Conservation (phyloP, 1,284 basidiomycete genomes). For the Sporisorium reilianum region DNA sequence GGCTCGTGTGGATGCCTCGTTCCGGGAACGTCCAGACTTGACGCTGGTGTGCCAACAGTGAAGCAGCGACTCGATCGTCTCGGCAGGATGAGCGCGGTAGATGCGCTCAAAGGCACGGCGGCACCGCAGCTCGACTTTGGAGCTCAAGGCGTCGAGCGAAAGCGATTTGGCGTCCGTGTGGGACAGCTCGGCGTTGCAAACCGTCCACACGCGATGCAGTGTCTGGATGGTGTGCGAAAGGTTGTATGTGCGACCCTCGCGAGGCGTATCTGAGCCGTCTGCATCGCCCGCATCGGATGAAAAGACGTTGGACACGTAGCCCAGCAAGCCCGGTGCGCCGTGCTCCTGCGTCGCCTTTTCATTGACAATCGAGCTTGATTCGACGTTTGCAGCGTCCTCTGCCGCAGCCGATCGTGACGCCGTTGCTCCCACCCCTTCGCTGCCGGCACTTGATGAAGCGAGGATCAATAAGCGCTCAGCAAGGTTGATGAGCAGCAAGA, state of each 20-base stretch:
- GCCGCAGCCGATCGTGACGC: background rate
- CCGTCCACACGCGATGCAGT: slow-evolving; percentile 53
- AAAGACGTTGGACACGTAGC: slow-evolving; percentile 60
- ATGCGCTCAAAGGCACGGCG: slow-evolving; percentile 78
- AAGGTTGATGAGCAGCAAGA: slow-evolving; percentile 55
- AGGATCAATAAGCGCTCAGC: slow-evolving; percentile 51
- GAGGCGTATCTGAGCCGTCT: slow-evolving; percentile 6
- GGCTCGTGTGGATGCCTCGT: slow-evolving; percentile 10
- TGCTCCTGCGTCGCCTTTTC: slow-evolving; percentile 17
- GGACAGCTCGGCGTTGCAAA: slow-evolving; percentile 17
- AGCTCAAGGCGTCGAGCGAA: slow-evolving; percentile 39
- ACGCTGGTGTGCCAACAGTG: slow-evolving; percentile 77
- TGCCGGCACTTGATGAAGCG: slow-evolving; percentile 6
- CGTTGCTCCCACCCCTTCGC: background rate
- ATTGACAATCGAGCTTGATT: background rate
- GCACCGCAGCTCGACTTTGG: slow-evolving; percentile 37
- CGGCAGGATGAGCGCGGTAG: slow-evolving; percentile 81
- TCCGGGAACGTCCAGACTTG: slow-evolving; percentile 6
- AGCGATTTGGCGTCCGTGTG: slow-evolving; percentile 39
- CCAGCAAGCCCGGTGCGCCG: slow-evolving; percentile 37
- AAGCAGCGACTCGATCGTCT: slow-evolving; percentile 84
- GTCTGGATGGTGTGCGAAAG: slow-evolving; percentile 45
- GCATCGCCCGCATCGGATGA: slow-evolving; percentile 23
- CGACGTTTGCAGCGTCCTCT: background rate
- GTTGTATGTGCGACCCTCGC: slow-evolving; percentile 11